A percentile compares a stretch with the other conserved stretches of the same genome.
Evolutionary conservation across 345 rosid genomes (phyloP).

Genomic region (Hypericum perforatum): DNA sequence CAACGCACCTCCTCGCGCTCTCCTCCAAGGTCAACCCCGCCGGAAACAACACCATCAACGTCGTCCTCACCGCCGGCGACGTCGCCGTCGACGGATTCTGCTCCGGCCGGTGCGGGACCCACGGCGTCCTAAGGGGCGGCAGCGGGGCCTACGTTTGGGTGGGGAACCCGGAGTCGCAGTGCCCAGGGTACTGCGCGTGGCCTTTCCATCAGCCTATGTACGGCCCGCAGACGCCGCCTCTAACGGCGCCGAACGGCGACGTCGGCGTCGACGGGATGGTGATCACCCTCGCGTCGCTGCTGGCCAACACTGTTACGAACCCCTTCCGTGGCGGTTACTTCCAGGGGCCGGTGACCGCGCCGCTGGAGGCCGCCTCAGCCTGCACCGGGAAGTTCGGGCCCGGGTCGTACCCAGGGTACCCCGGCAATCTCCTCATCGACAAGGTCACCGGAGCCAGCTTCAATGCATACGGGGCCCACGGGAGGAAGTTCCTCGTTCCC

Average conservation of each 20-base stretch:
- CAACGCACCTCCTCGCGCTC: conserved; percentile 39
- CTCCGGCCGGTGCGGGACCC: conserved; percentile 69
- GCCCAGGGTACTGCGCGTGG: conserved; percentile 94
- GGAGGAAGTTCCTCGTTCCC: conserved; percentile 66
- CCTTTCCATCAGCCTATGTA: conserved; percentile 94
- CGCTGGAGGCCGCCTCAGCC: conserved; percentile 66
- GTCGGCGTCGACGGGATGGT: conserved; percentile 91
- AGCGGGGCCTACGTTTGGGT: conserved; percentile 68
- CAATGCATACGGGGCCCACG: conserved; percentile 57
- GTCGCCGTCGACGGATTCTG: conserved; percentile 76
- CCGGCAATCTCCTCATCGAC: conserved; percentile 59
- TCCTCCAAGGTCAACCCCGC: conserved; percentile 35
- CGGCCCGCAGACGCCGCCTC: conserved; percentile 81
- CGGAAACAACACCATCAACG: conserved; percentile 28
- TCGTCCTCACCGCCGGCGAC: conserved; percentile 68
- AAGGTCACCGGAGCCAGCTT: conserved; percentile 64
- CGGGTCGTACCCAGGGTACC: conserved; percentile 77
- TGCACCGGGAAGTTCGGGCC: conserved; percentile 73
- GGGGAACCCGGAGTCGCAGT: conserved; percentile 75
- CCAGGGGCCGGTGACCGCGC: conserved; percentile 62
- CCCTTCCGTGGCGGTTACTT: conserved; percentile 63
- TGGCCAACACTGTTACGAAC: conserved; percentile 73
- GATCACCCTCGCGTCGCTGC: conserved; percentile 63
- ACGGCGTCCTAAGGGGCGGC: conserved; percentile 34
- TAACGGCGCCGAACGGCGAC: conserved; percentile 80